phyloP scores from a whole-genome alignment of 1,139 yeast genomes.

The Lodderomyces theae region DNA sequence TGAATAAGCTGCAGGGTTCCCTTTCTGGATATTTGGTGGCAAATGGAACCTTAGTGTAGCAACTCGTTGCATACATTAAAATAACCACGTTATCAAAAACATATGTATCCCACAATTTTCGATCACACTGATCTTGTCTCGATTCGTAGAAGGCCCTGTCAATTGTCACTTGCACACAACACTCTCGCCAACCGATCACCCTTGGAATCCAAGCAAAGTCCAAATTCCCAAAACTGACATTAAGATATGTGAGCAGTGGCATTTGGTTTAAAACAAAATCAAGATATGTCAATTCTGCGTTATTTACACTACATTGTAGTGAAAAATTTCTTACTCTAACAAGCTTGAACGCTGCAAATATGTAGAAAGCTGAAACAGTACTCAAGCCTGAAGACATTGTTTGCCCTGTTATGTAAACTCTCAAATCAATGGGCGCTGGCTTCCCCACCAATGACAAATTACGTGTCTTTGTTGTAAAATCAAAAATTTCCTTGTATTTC shows the following conservation, averaged over 20 bases:
- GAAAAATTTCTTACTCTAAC: neutral
- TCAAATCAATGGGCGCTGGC: no score
- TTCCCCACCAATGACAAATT: no score
- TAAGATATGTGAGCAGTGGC: neutral
- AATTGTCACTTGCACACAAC: neutral
- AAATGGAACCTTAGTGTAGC: neutral
- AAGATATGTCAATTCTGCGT: neutral
- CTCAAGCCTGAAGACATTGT: no score
- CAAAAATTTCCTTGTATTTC: no score
- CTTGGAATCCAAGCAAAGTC: neutral
- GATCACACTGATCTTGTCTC: neutral
- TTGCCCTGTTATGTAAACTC: no score
- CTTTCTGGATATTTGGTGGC: neutral
- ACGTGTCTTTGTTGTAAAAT: no score
- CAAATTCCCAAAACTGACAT: neutral
- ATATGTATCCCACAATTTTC: neutral
- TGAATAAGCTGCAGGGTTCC: no score
- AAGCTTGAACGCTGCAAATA: neutral
- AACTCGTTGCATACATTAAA: neutral
- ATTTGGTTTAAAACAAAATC: neutral
- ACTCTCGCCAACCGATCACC: neutral
- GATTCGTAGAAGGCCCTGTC: neutral
- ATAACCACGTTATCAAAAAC: neutral
- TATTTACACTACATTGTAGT: neutral
- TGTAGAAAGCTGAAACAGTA: no score